Percentiles rank a stretch among this genome's conserved stretches.
Conservation (phyloP, 495 filamentous ascomycete genomes). For the Neurospora sp. region DNA sequence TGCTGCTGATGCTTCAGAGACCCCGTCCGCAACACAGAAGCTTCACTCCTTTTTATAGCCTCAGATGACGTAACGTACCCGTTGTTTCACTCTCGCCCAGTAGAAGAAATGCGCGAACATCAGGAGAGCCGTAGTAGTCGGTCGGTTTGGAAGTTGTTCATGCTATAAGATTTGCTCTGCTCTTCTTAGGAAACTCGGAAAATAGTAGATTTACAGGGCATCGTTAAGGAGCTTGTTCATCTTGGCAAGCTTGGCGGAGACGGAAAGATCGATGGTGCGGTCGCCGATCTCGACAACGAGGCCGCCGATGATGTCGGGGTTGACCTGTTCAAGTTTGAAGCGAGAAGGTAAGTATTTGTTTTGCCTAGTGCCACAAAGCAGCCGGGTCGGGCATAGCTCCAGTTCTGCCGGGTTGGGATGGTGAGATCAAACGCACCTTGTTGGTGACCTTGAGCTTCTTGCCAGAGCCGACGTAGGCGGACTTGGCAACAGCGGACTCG, state of each 20-base stretch:
- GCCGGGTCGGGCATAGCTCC: background rate
- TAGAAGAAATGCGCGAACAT: background rate
- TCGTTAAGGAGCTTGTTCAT: slow-evolving; percentile 99
- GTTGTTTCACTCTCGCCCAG: background rate
- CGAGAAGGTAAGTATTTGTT: background rate
- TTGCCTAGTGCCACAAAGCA: background rate
- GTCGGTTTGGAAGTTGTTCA: background rate
- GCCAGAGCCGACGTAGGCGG: slow-evolving; percentile 74
- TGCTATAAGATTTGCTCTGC: background rate
- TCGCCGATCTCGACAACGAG: slow-evolving; percentile 95
- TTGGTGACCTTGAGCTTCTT: slow-evolving; percentile 96
- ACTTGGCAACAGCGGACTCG: slow-evolving; percentile 82
- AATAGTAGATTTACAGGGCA: slow-evolving; percentile 64
- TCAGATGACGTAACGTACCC: background rate
- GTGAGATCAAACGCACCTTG: slow-evolving; percentile 49
- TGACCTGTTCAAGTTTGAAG: slow-evolving; percentile 47
- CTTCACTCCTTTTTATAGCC: background rate
- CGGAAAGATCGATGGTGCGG: slow-evolving; percentile 94
- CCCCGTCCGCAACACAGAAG: background rate
- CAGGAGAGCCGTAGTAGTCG: background rate
- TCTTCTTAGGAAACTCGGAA: background rate
- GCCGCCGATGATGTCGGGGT: slow-evolving; percentile 88
- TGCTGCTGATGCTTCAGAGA: background rate
- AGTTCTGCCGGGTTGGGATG: background rate
- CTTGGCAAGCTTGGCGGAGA: slow-evolving; percentile 88